phyloP scores from a whole-genome alignment of 208 protist genomes.

The Naegleria lovaniensis region DNA sequence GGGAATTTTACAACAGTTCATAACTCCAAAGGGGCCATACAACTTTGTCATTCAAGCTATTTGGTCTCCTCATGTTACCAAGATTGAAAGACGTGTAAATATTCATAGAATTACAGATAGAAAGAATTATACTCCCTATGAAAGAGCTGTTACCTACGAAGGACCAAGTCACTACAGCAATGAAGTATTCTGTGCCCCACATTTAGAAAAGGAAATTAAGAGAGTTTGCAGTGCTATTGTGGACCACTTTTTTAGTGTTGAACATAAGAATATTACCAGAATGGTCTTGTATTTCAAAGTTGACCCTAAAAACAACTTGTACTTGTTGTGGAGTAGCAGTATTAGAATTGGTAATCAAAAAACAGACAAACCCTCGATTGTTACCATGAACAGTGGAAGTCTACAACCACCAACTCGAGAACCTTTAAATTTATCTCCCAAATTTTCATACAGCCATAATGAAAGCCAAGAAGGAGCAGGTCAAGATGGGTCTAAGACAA shows the following conservation, averaged over 20 bases:
- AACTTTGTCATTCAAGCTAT: constrained; percentile 61
- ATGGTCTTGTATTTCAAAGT: constrained; percentile 52
- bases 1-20: constrained; percentile 77
- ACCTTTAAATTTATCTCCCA: constrained; percentile 21
- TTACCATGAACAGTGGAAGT: not conserved
- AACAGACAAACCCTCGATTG: not conserved
- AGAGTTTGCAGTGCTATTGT: constrained; percentile 66
- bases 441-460: not conserved
- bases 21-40: constrained; percentile 60
- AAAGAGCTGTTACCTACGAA: constrained; percentile 59
- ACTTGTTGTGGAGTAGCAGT: not conserved
- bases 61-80: constrained; percentile 70
- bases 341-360: constrained; percentile 6
- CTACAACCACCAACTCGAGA: not conserved
- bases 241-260: constrained; percentile 73
- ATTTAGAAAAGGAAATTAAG: constrained; percentile 67
- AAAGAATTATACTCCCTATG: constrained; percentile 56
- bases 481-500: not conserved
- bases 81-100: constrained; percentile 72
- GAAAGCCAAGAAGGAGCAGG: not conserved
- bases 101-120: constrained; percentile 59
- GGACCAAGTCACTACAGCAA: constrained; percentile 67
- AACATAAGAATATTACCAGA: constrained; percentile 77
- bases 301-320: not conserved
- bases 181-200: constrained; percentile 62